Evolutionary conservation across 345 rosid genomes (phyloP).

Genomic region (Boechera retrofracta): DNA sequence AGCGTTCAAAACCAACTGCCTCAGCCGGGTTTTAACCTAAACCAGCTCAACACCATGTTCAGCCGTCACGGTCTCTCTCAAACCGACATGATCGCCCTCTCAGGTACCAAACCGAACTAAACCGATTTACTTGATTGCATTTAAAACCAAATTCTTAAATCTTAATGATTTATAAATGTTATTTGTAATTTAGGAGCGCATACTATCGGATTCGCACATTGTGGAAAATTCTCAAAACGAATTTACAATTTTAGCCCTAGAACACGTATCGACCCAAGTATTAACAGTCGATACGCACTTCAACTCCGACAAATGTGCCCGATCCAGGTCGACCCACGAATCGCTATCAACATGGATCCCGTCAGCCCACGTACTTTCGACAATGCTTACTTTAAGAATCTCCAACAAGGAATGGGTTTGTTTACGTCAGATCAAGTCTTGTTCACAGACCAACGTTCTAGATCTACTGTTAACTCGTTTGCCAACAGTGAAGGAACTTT

Average conservation of each 20-base stretch:
- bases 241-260: slow-evolving; percentile 69
- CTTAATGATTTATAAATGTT: not conserved
- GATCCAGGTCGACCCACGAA: slow-evolving; percentile 58
- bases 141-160: not conserved
- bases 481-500: slow-evolving; percentile 64
- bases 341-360: slow-evolving; percentile 91
- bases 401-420: slow-evolving; percentile 72
- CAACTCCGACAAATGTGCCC: slow-evolving; percentile 79
- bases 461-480: slow-evolving; percentile 58
- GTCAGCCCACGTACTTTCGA: slow-evolving; percentile 70
- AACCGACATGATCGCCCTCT: slow-evolving; percentile 85
- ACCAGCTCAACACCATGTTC: slow-evolving; percentile 76
- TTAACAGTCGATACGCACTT: slow-evolving; percentile 57
- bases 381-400: slow-evolving; percentile 76
- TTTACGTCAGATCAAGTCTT: slow-evolving; percentile 72
- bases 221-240: slow-evolving; percentile 63
- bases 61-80: slow-evolving; percentile 63
- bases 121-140: not conserved
- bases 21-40: slow-evolving; percentile 57
- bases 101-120: slow-evolving; percentile 54
- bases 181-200: slow-evolving; percentile 60
- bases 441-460: slow-evolving; percentile 69
- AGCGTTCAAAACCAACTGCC: slow-evolving; percentile 72
- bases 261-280: slow-evolving; percentile 63
- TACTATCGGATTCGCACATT: slow-evolving; percentile 80